A percentile compares a stretch with the other conserved stretches of the same genome.
Conservation (phyloP, 1,284 basidiomycete species). For the Tilletiaria anomala region DNA sequence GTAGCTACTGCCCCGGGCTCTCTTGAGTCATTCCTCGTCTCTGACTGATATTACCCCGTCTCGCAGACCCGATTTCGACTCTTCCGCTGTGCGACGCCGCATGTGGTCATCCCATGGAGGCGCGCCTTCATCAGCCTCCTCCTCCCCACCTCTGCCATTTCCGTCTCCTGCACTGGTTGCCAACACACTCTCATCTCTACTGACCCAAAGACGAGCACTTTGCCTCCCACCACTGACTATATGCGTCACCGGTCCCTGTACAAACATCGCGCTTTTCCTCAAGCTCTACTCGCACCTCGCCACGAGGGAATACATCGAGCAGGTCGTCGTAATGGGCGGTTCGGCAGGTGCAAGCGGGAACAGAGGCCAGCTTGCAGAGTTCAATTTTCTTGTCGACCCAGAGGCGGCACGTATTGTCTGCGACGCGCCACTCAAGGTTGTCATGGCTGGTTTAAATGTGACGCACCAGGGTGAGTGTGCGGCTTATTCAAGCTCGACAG, state of each 20-base stretch:
- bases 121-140: not conserved
- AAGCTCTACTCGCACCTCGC: conserved; percentile 18
- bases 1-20: not conserved
- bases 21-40: too few species aligned
- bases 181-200: conserved; percentile 11
- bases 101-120: not conserved
- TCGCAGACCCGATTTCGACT: too few species aligned
- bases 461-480: too few species aligned
- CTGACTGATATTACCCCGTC: too few species aligned
- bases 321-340: conserved; percentile 32
- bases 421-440: conserved; percentile 19
- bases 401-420: conserved; percentile 28
- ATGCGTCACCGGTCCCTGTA: conserved; percentile 25
- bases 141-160: conserved; percentile 1
- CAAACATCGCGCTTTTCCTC: conserved; percentile 27
- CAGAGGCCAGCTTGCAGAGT: conserved; percentile 20
- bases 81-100: not conserved
- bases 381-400: conserved; percentile 31
- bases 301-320: conserved; percentile 11
- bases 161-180: conserved; percentile 9
- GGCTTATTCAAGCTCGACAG: conserved; percentile 20
- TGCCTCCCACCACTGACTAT: conserved; percentile 4
- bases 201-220: conserved; percentile 9
- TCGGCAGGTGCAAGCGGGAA: conserved; percentile 23
- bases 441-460: conserved; percentile 31